Percentiles rank a stretch among this genome's conserved stretches.
Evolutionary conservation across 257 asterid genomes (phyloP).

Genomic region (Henckelia pumila): DNA sequence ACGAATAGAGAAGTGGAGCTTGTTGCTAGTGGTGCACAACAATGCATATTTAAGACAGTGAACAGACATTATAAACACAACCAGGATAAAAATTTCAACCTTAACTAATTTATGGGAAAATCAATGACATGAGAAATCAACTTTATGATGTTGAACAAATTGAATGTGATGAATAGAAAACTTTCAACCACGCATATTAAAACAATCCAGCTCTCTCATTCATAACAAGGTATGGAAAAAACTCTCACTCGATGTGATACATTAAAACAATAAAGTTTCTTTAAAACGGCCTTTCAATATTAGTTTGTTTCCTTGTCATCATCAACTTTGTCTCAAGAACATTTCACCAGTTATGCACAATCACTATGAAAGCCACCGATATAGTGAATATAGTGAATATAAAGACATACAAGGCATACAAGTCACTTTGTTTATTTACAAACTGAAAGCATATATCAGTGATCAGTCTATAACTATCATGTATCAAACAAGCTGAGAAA

Average conservation of each 20-base stretch:
- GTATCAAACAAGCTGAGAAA: not conserved
- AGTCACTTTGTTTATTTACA: not conserved
- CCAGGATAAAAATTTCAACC: not conserved
- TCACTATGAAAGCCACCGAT: no score
- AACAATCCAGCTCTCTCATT: no score
- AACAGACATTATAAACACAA: not conserved
- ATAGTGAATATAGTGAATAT: no score
- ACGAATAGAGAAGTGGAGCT: not conserved
- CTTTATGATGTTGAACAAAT: not conserved
- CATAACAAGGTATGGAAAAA: not conserved
- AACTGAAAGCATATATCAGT: not conserved
- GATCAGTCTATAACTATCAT: not conserved
- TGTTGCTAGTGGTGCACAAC: not conserved
- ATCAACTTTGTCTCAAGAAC: conserved; percentile 1
- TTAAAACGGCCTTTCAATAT: no score
- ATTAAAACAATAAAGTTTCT: not conserved
- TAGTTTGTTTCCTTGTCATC: not conserved
- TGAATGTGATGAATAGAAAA: conserved; percentile 1
- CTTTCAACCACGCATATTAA: not conserved
- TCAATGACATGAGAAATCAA: not conserved
- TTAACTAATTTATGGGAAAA: conserved; percentile 5
- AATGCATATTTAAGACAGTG: conserved; percentile 12
- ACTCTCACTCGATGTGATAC: no score
- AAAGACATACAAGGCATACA: not conserved
- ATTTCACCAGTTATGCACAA: not conserved